Evolutionary conservation across 805 yeast genomes (phyloP).

Genomic region (Metschnikowia vanudenii): DNA sequence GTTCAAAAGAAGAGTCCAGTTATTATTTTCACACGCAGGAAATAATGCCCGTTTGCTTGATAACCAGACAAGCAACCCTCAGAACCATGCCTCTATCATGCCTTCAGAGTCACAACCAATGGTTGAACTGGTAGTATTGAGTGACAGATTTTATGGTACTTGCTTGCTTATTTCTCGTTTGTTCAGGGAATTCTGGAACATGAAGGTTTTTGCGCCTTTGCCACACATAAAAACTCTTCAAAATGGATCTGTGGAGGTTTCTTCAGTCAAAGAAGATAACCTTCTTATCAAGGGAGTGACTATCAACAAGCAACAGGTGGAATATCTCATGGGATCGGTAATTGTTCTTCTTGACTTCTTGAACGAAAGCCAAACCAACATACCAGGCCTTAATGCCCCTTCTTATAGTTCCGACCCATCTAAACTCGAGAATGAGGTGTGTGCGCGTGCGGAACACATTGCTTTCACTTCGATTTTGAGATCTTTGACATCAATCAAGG

Average conservation of each 20-base stretch:
- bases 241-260: constrained; percentile 36
- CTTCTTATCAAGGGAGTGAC: constrained; percentile 45
- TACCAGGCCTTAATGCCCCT: constrained; percentile 62
- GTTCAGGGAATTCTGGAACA: constrained; percentile 76
- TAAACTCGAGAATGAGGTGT: constrained; percentile 58
- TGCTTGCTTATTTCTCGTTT: constrained; percentile 75
- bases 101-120: constrained; percentile 35
- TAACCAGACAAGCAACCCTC: constrained; percentile 9
- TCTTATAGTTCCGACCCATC: constrained; percentile 49
- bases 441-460: constrained; percentile 85
- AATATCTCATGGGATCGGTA: constrained; percentile 68
- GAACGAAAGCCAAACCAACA: constrained; percentile 58
- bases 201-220: constrained; percentile 57
- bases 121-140: constrained; percentile 76
- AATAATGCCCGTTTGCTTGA: constrained; percentile 45
- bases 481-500: constrained; percentile 75
- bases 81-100: constrained; percentile 19
- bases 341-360: constrained; percentile 69
- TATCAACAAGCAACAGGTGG: constrained; percentile 52
- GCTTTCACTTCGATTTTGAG: constrained; percentile 78
- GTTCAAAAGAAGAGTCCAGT: constrained; percentile 47
- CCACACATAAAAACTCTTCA: constrained; percentile 39
- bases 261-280: constrained; percentile 44
- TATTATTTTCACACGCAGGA: constrained; percentile 54
- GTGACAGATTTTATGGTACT: constrained; percentile 89